Evolutionary conservation across 345 rosid species (phyloP).

Genomic region (Cardamine resedifolia): DNA sequence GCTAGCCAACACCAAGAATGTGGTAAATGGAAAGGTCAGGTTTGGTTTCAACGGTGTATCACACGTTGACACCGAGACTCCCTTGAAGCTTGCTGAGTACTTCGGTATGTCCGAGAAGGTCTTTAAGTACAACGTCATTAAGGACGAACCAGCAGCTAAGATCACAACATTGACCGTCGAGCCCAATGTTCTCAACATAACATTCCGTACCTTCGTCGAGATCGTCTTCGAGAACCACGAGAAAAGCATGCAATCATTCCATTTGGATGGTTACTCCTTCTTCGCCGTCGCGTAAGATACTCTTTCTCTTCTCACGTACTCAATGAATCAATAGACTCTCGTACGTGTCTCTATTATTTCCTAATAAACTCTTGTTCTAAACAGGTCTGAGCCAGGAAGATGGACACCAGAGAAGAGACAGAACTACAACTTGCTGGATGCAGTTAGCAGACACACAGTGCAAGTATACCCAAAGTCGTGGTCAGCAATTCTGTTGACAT

Average conservation of each 20-base stretch:
- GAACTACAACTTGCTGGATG: constrained; percentile 77
- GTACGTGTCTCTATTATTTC: too few relatives aligned
- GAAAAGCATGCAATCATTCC: constrained; percentile 63
- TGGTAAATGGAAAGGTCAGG: constrained; percentile 51
- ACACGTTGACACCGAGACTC: constrained; percentile 52
- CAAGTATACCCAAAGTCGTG: constrained; percentile 88
- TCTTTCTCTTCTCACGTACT: neutral
- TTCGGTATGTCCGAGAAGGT: constrained; percentile 45
- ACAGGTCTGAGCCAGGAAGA: constrained; percentile 73
- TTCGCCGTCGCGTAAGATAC: constrained; percentile 69
- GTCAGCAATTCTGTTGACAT: constrained; percentile 79
- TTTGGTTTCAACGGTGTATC: constrained; percentile 70
- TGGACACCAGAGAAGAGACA: constrained; percentile 81
- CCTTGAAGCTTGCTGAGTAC: constrained; percentile 70
- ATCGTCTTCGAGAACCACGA: constrained; percentile 77
- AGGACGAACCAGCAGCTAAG: constrained; percentile 46
- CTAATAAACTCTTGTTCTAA: too few relatives aligned
- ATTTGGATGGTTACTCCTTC: constrained; percentile 75
- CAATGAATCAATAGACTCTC: neutral
- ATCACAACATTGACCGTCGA: constrained; percentile 21
- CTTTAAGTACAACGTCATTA: constrained; percentile 55
- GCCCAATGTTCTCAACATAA: constrained; percentile 59
- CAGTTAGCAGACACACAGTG: constrained; percentile 80
- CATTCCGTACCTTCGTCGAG: constrained; percentile 72
- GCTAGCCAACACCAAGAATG: constrained; percentile 46